Evolutionary conservation across 331 rosid species (phyloP).

Genomic region (Rosa hybrid): DNA sequence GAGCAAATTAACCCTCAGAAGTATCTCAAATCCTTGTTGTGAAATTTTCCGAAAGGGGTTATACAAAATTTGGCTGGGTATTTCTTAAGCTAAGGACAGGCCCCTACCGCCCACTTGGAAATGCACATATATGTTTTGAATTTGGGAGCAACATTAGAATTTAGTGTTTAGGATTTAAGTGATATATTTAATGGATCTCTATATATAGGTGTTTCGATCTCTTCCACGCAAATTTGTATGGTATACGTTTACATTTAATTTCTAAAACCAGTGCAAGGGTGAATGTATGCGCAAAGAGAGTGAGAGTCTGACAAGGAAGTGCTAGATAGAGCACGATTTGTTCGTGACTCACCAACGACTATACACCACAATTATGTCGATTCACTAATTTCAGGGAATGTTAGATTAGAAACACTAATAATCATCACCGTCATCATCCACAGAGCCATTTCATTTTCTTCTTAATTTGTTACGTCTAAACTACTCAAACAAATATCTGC

Average conservation of each 20-base stretch:
- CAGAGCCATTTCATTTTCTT: background rate
- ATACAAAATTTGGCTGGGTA: background rate
- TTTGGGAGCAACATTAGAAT: background rate
- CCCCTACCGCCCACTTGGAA: no score
- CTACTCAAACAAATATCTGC: background rate
- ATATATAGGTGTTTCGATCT: background rate
- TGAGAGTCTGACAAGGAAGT: conserved; percentile 22
- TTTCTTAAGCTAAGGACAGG: background rate
- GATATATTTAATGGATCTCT: background rate
- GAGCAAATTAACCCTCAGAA: no score
- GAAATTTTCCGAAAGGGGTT: background rate
- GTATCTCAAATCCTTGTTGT: background rate
- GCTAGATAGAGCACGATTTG: background rate
- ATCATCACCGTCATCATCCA: background rate
- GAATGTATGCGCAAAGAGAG: conserved; percentile 1
- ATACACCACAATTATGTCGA: background rate
- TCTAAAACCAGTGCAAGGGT: background rate
- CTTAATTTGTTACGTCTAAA: background rate
- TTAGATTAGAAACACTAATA: background rate
- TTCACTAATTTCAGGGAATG: background rate
- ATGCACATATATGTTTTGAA: background rate
- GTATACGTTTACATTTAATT: background rate
- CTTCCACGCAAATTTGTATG: background rate
- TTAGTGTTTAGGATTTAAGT: no score
- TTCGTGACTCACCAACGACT: conserved; percentile 12